Percentiles rank a stretch among this genome's conserved stretches.
Conservation (phyloP, 169 alveolate species). For the Babesia ovis region DNA sequence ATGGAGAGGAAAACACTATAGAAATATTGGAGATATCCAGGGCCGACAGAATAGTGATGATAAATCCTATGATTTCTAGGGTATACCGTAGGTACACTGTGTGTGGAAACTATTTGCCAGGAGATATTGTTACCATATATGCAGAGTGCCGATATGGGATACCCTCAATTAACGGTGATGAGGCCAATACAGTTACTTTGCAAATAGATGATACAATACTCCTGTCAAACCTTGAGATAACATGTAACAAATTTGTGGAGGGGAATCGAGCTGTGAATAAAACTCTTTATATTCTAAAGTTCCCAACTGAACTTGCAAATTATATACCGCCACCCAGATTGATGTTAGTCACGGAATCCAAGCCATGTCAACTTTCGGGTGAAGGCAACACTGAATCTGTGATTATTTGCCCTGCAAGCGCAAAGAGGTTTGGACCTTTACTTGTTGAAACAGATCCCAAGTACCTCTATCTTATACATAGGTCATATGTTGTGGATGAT, state of each 20-base stretch:
- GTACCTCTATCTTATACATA: slow-evolving; percentile 25
- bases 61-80: slow-evolving; percentile 38
- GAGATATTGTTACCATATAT: not conserved
- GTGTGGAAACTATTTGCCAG: not conserved
- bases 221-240: not conserved
- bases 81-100: slow-evolving; percentile 9
- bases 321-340: not conserved
- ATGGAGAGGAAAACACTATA: slow-evolving; percentile 17
- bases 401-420: not conserved
- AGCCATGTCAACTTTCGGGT: not conserved
- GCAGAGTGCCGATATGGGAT: slow-evolving; percentile 53
- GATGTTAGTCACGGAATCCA: not conserved
- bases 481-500: slow-evolving; percentile 6
- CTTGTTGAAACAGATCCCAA: slow-evolving; percentile 36
- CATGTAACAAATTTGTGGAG: not conserved
- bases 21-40: slow-evolving; percentile 15
- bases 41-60: not conserved
- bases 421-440: slow-evolving; percentile 10
- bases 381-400: not conserved
- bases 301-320: not conserved
- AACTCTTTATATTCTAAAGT: not conserved
- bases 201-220: not conserved
- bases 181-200: not conserved
- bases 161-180: not conserved
- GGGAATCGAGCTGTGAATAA: not conserved